Conservation (phyloP, 1,139 yeast species). For the Candida labiduridarum region DNA sequence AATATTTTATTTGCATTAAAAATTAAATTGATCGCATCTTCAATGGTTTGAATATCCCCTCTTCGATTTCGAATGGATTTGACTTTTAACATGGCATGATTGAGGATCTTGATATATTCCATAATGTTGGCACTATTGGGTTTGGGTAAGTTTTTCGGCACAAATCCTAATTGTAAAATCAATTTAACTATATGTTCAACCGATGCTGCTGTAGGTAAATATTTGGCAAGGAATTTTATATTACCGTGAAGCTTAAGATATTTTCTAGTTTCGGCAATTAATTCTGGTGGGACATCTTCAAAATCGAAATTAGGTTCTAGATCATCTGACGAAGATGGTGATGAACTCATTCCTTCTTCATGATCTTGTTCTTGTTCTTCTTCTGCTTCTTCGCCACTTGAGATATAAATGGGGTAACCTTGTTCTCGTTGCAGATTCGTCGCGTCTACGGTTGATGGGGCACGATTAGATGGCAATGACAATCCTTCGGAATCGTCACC, state of each 20-base stretch:
- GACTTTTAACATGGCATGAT: constrained; percentile 64
- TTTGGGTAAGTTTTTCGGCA: constrained; percentile 40
- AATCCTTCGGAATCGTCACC: constrained; percentile 6
- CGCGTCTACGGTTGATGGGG: neutral
- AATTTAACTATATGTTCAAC: constrained; percentile 53
- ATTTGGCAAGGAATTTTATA: constrained; percentile 56
- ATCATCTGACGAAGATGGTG: constrained; percentile 11
- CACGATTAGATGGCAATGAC: constrained; percentile 9
- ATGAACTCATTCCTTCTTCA: constrained; percentile 4
- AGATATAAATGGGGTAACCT: neutral
- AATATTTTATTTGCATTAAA: constrained; percentile 60
- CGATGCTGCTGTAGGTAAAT: constrained; percentile 61
- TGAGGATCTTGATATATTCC: constrained; percentile 52
- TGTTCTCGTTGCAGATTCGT: neutral
- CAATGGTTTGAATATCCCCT: constrained; percentile 55
- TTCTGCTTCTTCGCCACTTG: neutral
- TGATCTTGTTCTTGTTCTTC: neutral
- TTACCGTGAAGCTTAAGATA: constrained; percentile 66
- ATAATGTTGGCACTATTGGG: constrained; percentile 46
- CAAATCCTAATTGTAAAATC: constrained; percentile 55
- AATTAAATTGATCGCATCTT: constrained; percentile 60
- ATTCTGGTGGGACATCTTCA: constrained; percentile 18
- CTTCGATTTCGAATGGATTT: constrained; percentile 55
- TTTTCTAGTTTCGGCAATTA: constrained; percentile 50
- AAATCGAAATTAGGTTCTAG: constrained; percentile 13